Base-by-base conservation (phyloP, 345 rosid genomes). In the Aegle marmelos region DNA sequence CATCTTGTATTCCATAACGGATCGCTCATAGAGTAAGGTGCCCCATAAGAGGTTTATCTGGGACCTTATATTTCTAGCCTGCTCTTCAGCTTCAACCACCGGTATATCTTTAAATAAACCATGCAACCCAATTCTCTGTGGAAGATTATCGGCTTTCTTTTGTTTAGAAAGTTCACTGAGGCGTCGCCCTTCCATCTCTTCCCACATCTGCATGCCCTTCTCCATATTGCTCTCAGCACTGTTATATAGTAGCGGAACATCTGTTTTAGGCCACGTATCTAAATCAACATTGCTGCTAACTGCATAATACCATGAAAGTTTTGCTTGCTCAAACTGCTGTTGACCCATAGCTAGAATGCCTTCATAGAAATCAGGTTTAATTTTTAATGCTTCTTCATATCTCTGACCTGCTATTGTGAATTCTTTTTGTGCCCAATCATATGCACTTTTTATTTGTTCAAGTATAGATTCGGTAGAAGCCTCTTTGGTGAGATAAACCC, bases 271-370 rank as follows among this genome's bases (percentile, higher is more conserved):
- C 97, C 97, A 91, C 24, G 90, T 79, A 69, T 89, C 83, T 77
- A 92, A 68, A 78, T 93, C 90, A 79, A 80, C 85, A 37, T 88
- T 85, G 82, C 79, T 86, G 75, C 89, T 82, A 79, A 90, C 79
- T 13, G 89, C 91, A 74, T 91, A 91, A 80, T 89, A 89, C 98
- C 99, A 95, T 50, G 92, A 87, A 78, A 94, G 92, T 75, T 91
- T 94, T 76, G 95, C 98, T 88, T 85, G 93, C 91, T 91, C 99
- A 85, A 92, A 96, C 59, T 88, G 93, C 81, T 89, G 95, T 79
- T 87, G 93, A 68, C 91, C 97, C 30, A 91, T 86, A 48, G 98
- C 98, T 58, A 90, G 82, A 79, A 76, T 74, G 48, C 84, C 92
- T 85, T 94, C 97, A 53, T 88, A 89, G 75, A 89, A 86, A 81